phyloP scores from a whole-genome alignment of 768 basidiomycete genomes.

The Favolaschia claudopus region DNA sequence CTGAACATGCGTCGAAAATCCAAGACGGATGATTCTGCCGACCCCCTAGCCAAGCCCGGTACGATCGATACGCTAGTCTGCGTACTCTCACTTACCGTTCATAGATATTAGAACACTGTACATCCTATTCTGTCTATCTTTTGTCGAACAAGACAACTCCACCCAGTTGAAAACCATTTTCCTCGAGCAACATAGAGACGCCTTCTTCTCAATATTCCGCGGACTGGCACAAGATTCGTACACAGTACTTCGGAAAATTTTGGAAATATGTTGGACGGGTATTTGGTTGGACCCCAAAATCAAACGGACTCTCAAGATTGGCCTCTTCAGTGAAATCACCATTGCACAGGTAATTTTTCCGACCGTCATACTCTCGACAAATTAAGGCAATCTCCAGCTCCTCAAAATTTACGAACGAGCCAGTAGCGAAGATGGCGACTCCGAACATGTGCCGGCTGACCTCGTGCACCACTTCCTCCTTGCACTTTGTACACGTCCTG shows the following conservation, averaged over 20 bases:
- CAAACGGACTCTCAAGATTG: constrained; percentile 74
- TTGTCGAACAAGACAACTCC: constrained; percentile 59
- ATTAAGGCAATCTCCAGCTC: constrained; percentile 53
- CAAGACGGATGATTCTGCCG: constrained; percentile 45
- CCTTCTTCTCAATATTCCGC: constrained; percentile 75
- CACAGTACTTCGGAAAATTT: constrained; percentile 62
- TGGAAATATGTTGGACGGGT: constrained; percentile 80
- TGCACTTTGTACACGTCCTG: constrained; percentile 82
- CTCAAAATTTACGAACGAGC: constrained; percentile 76
- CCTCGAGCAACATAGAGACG: constrained; percentile 74
- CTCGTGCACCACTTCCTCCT: constrained; percentile 89
- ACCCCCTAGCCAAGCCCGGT: constrained; percentile 67
- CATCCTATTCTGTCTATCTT: constrained; percentile 75
- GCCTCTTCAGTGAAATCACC: constrained; percentile 71
- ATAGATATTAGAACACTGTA: constrained; percentile 84
- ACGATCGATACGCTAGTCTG: constrained; percentile 10
- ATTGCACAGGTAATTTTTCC: constrained; percentile 63
- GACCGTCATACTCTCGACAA: not conserved
- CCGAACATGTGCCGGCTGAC: constrained; percentile 73
- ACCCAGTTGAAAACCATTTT: constrained; percentile 67
- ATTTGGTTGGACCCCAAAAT: constrained; percentile 79
- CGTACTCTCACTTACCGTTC: constrained; percentile 6
- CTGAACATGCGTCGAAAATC: constrained; percentile 73
- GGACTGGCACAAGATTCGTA: constrained; percentile 74
- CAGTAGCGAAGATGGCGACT: constrained; percentile 52